Evolutionary conservation across 495 filamentous ascomycete species (phyloP), one percentile per base, ranked within the genome.

Genomic region (Penicillium canescens): DNA sequence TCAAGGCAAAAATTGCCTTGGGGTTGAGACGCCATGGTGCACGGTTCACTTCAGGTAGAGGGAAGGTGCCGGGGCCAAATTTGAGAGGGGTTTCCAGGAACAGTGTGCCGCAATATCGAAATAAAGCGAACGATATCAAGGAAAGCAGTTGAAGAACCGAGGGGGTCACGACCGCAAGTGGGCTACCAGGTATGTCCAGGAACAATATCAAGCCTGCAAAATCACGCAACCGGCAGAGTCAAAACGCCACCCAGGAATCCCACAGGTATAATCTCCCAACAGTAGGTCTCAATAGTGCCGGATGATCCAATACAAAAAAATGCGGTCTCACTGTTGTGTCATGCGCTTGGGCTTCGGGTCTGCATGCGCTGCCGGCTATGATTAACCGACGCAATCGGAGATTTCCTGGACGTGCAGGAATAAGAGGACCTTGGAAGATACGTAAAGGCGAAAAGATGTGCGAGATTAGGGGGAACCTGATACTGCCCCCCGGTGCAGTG

Each of bases 1-100:
- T 75, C 75, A 10, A 78, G 69, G 52, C 75, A 78, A 49, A 69
- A 74, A 49, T 72, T 66, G 38, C 67, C 68, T 51, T 63, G 62
- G 18, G 65, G 52, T 54, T 73, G 71, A 48, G 71, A 60, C 26
- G 67, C 56, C 74, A 77, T 77, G 46, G 45, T 69, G 67, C 21
- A 54, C 51, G 39, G 47, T 51, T 57, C 55, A 55, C 54, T 50
- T 57, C 46, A 55, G 52, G 54, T 50, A 14, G 28, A 33, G 42
- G 37, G 14, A 38, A 44, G 11, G 26, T 41, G 2, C 21, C 34
- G n/a, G 38, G 40, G 10, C 33, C 6, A 40, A 23, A 39, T 37
- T 28, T 13, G 46, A 31, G 8, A 16, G 28, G 49, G 42, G 33
- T 38, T 8, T 36, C 39, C 39, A 39, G 36, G 31, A 21, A 35